Conservation (phyloP, 1,284 basidiomycete genomes). For the Moesziomyces aphidis region DNA sequence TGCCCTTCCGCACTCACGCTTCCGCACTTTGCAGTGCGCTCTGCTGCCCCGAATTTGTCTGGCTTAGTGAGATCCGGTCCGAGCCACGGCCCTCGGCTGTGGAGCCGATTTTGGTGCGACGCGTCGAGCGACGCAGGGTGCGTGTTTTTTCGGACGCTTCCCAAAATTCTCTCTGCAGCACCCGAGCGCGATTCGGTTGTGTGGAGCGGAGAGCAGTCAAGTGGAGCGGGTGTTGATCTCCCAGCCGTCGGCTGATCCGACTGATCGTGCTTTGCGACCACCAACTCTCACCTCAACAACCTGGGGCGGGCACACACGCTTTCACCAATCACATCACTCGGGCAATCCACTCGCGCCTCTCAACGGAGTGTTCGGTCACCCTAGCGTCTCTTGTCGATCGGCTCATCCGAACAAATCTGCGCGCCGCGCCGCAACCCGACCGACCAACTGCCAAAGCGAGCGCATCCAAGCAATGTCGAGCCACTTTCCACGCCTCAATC, state of each 20-base stretch:
- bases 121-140: not conserved
- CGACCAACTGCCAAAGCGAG: not conserved
- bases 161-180: not conserved
- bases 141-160: conserved; percentile 2
- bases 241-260: conserved; percentile 11
- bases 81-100: not conserved
- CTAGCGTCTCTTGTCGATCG: not conserved
- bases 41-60: too few species aligned
- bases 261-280: conserved; percentile 3
- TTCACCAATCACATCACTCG: not conserved
- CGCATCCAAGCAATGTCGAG: conserved; percentile 25
- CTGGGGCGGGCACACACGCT: not conserved
- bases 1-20: too few species aligned
- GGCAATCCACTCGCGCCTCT: not conserved
- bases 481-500: conserved; percentile 39
- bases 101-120: not conserved
- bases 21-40: too few species aligned
- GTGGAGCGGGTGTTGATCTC: conserved; percentile 18
- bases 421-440: not conserved
- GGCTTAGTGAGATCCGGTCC: too few species aligned
- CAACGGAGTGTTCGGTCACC: not conserved
- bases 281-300: conserved; percentile 6
- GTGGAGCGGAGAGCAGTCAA: not conserved
- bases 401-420: not conserved
- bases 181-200: not conserved